Percentiles rank a stretch among this genome's conserved stretches.
These are phyloP conservation scores for Marasmius fiardii DNA, from an alignment of 1,284 basidiomycete genomes.

Conservation along the genomic window DNA sequence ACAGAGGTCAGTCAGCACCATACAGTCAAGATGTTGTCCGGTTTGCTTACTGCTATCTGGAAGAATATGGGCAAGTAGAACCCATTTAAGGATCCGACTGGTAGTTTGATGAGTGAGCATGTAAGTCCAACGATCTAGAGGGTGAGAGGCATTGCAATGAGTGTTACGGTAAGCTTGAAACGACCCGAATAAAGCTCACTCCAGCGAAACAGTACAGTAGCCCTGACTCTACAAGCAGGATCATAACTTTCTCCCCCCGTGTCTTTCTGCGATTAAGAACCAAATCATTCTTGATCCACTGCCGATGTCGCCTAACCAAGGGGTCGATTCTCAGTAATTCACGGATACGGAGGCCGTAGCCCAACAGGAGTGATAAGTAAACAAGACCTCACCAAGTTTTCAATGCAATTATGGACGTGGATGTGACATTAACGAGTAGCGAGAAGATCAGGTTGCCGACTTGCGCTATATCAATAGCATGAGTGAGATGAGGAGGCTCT, in stretches of 20 bases:
- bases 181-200: not conserved
- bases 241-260: not conserved
- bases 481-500: no score
- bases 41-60: conserved; percentile 18
- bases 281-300: not conserved
- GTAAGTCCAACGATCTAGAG: conserved; percentile 15
- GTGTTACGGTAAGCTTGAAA: not conserved
- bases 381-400: conserved; percentile 6
- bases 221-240: conserved; percentile 3
- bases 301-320: not conserved
- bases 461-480: conserved; percentile 2
- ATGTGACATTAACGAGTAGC: not conserved
- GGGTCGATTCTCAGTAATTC: not conserved
- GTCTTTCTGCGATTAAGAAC: not conserved
- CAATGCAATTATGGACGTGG: not conserved
- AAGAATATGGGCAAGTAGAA: conserved; percentile 16
- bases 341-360: not conserved
- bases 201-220: conserved; percentile 1
- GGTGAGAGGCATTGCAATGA: no score
- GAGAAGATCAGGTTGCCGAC: conserved; percentile 3
- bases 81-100: conserved; percentile 17
- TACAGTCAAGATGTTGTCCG: no score
- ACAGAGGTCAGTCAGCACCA: no score
- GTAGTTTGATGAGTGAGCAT: conserved; percentile 14
- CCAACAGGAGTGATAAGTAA: no score